Base-by-base conservation (phyloP, 345 rosid species). In the Camelina sativa region DNA sequence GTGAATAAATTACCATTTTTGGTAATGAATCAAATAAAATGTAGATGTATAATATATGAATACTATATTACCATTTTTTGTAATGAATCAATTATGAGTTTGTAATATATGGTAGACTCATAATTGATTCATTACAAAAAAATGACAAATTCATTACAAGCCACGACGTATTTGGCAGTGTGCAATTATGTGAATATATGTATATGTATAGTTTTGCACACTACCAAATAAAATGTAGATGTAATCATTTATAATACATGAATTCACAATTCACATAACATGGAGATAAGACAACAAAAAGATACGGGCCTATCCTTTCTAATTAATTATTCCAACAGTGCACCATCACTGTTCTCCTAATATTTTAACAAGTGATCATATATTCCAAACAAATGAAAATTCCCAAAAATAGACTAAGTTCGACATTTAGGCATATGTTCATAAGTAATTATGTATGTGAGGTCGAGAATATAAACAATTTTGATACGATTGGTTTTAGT, bases 271-370 rank as follows among this genome's bases (percentile, higher is more conserved):
- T 74, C 38, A 46, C 72, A 57, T 56, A 38, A 47, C 48, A 56
- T 65, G 40, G 44, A 65, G 60, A 65, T 47, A 37, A 56, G 66
- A 65, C 72, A 74, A 65, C 2, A 56, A 66, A 38, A 67, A 50
- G 44, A 67, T 66, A 74, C 73, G 8, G 66, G 20, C 16, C 17
- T 48, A 59, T 74, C 73, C 35, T 66, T 53, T 12, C 19, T 55
- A 56, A 58, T 38, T 67, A 48, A 66, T 22, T 35, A 66, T 74
- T 66, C 55, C 43, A 66, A 66, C 40, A 44, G 10, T 66, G 78
- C 56, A 74, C 66, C 12, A 9, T 55, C 60, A 25, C 60, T 55
- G 12, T 55, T 13, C 60, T 10, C 60, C 60, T 9, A 32, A 32
- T 2, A 1, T 23, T 23, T 25, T 25, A 25, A 25, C 59, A 60